Evolutionary conservation across 192 early-diverging fungal species (phyloP).

Genomic region (Backusella westeae): DNA sequence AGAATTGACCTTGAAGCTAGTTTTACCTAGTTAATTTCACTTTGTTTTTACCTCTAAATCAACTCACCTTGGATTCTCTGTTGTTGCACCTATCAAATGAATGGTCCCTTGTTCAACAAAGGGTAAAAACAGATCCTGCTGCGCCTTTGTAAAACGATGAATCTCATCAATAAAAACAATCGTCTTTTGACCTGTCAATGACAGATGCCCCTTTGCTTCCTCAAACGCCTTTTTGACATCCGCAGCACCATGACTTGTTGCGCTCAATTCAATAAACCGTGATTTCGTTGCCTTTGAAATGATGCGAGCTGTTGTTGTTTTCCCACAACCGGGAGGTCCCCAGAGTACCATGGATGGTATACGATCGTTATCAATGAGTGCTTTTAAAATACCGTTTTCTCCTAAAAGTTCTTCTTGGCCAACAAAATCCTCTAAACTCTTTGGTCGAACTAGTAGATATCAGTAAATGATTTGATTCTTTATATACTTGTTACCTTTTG

Average conservation of each 20-base stretch:
- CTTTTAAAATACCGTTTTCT: slow-evolving; percentile 56
- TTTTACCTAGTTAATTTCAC: too few relatives aligned
- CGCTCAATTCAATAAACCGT: slow-evolving; percentile 49
- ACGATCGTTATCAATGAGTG: slow-evolving; percentile 61
- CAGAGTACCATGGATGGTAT: slow-evolving; percentile 83
- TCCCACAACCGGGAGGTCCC: slow-evolving; percentile 42
- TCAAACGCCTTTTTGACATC: slow-evolving; percentile 72
- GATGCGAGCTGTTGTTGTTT: slow-evolving; percentile 39
- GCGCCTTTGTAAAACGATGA: slow-evolving; percentile 86
- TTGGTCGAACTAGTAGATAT: slow-evolving; percentile 47
- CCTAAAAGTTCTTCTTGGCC: slow-evolving; percentile 75
- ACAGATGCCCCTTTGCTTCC: slow-evolving; percentile 57
- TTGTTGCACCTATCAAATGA: slow-evolving; percentile 71
- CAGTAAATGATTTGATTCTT: too few relatives aligned
- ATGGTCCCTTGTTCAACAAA: slow-evolving; percentile 74
- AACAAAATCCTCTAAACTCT: slow-evolving; percentile 60
- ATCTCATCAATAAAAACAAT: slow-evolving; percentile 89
- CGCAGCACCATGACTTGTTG: slow-evolving; percentile 51
- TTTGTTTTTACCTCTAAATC: not conserved
- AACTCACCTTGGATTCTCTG: slow-evolving; percentile 64
- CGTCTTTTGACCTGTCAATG: slow-evolving; percentile 56
- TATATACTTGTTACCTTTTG: slow-evolving; percentile 36
- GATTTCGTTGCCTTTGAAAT: slow-evolving; percentile 49
- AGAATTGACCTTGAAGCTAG: slow-evolving; percentile 71
- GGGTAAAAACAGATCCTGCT: slow-evolving; percentile 86